phyloP scores from a whole-genome alignment of 495 filamentous ascomycete species.

The Aspergillus leporis region DNA sequence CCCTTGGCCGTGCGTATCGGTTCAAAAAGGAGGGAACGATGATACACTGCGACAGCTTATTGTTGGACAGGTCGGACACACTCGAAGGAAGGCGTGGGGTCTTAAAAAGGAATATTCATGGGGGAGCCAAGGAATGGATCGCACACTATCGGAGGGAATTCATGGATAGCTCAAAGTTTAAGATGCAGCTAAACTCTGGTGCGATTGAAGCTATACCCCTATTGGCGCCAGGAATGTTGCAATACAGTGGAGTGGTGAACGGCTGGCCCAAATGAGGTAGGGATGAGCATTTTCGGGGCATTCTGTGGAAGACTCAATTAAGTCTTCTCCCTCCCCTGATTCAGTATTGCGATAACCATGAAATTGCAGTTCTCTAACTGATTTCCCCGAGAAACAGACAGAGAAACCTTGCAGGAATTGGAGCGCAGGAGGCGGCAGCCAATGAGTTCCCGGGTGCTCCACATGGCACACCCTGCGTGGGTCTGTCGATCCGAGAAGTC shows the following conservation, averaged over 20 bases:
- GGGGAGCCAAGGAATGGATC: conserved; percentile 3
- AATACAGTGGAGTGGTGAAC: background rate
- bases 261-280: background rate
- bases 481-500: conserved; percentile 2
- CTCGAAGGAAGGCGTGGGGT: background rate
- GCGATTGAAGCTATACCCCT: background rate
- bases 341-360: background rate
- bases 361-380: background rate
- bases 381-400: background rate
- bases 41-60: background rate
- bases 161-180: conserved; percentile 3
- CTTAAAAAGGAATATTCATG: background rate
- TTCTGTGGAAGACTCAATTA: background rate
- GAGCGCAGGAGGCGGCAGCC: background rate
- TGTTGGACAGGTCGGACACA: background rate
- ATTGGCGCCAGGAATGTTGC: background rate
- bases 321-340: background rate
- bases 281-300: background rate
- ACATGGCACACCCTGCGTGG: background rate
- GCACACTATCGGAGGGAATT: background rate
- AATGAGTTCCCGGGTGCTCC: background rate
- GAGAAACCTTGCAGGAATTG: background rate
- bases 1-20: background rate
- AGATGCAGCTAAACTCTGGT: background rate
- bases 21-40: background rate